Percentiles rank a stretch among this genome's conserved stretches.
These are phyloP conservation scores for Akanthomyces lecanii DNA, from an alignment of 2,329 filamentous ascomycete species.

Conservation along the genomic window DNA sequence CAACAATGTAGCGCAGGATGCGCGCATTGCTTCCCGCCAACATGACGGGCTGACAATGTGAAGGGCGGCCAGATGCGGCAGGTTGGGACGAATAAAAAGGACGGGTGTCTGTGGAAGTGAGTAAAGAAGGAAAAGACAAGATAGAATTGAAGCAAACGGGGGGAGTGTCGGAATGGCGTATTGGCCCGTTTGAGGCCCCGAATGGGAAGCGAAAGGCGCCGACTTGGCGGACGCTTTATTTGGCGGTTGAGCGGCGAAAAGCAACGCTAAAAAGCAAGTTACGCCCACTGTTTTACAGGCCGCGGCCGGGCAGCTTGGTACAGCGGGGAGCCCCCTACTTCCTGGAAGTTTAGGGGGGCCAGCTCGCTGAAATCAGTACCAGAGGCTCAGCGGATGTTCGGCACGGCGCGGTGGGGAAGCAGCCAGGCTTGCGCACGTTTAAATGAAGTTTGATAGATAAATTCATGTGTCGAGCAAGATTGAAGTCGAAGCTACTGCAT, in stretches of 20 bases:
- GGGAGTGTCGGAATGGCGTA: neutral
- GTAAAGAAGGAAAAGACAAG: neutral
- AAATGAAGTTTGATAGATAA: no score
- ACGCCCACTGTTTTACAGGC: neutral
- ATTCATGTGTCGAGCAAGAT: no score
- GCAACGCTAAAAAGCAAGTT: no score
- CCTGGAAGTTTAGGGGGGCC: neutral
- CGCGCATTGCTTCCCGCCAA: slow-evolving; percentile 68
- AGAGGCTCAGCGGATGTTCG: neutral
- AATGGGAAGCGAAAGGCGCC: neutral
- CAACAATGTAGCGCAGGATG: slow-evolving; percentile 72
- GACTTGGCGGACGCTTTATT: neutral
- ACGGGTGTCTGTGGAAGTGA: neutral
- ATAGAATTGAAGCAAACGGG: slow-evolving; percentile 1
- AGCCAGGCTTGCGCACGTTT: no score
- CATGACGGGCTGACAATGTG: slow-evolving; percentile 24
- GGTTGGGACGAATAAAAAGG: neutral
- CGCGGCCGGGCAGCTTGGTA: neutral
- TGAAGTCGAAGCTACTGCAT: neutral
- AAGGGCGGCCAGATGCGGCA: neutral
- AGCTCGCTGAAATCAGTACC: neutral
- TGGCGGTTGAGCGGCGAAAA: no score
- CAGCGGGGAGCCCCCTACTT: neutral
- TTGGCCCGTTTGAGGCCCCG: neutral
- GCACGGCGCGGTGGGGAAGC: neutral